Evolutionary conservation across 148 eudicot species (phyloP), one percentile per base, ranked within the genome.

Genomic region (Rhododendron williamsianum): DNA sequence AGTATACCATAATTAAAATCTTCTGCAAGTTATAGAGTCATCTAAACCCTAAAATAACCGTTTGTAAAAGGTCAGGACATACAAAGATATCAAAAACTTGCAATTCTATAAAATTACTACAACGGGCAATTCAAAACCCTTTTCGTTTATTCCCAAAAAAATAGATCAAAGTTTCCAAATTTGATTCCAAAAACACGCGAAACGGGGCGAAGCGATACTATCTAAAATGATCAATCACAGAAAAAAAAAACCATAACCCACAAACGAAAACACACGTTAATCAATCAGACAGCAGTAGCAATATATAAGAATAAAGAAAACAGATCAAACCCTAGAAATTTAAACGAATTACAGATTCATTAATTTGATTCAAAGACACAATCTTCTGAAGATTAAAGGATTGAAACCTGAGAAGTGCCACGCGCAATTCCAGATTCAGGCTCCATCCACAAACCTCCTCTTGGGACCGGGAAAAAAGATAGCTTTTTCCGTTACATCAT

Each of bases 21-120:
- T 73, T 9, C 79, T 4, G 48, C 46, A 76, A 41, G 79, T 21
- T 18, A 76, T 1, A 21, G n/a, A 16, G 23, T 12, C 45, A 54
- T 81, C 6, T 18, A n/a, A 81, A 81, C 83, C 69, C 43, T 35
- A 27, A 15, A 16, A 54, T 3, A 27, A 69, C 74, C 74, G 30
- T 51, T 60, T 15, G 12, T 16, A 41, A 38, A 6, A 36, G 48
- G 73, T 13, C 30, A 58, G 41, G 72, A 71, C 83, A 69, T 45
- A 81, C 72, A 21, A 81, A 81, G 71, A 58, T 36, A 67, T 56
- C 48, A 81, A 60, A 60, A 48, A 38, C 72, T 58, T 54, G 25
- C 52, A 80, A 23, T 45, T 80, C 46, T 80, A 33, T 33, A 25
- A 4, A 27, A 80, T 30, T 33, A 19, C 35, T 27, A 16, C 36